Evolutionary conservation across 2,329 filamentous ascomycete genomes (phyloP).

Genomic region (Colletotrichum acutatum): DNA sequence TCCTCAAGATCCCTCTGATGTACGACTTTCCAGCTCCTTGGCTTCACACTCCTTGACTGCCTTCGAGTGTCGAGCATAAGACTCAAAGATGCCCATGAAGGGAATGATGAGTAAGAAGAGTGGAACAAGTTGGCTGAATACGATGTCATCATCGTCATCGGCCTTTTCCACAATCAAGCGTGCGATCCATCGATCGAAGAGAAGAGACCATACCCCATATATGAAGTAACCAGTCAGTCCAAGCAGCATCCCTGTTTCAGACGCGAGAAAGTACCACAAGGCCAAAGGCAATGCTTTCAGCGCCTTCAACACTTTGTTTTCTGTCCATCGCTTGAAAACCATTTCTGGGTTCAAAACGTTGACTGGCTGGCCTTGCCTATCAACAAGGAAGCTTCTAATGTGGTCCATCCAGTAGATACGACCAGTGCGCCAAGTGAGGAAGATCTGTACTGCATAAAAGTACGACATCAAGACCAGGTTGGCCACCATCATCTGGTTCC

Average conservation of each 20-base stretch:
- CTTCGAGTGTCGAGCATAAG: constrained; percentile 16
- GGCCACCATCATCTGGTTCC: constrained; percentile 1
- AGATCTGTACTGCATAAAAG: background rate
- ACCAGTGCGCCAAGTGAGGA: constrained; percentile 18
- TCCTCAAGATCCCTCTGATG: constrained; percentile 6
- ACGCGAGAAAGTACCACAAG: constrained; percentile 25
- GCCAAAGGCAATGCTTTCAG: background rate
- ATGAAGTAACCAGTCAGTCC: too few species aligned
- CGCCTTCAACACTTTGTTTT: background rate
- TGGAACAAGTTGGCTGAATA: constrained; percentile 37
- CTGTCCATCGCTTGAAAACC: background rate
- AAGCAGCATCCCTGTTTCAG: background rate
- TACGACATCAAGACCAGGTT: constrained; percentile 21
- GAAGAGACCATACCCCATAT: too few species aligned
- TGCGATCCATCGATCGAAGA: too few species aligned
- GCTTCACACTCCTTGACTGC: background rate
- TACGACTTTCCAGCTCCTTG: constrained; percentile 5
- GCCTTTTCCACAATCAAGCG: too few species aligned
- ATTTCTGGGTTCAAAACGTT: background rate
- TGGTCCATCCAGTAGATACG: constrained; percentile 17
- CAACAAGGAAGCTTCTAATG: background rate
- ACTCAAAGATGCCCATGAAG: constrained; percentile 35
- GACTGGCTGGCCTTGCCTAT: constrained; percentile 8
- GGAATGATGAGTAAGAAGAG: constrained; percentile 35
- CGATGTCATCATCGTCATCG: constrained; percentile 29